Conservation (phyloP, 225 moss, liverwort and hornwort species). For the Pseudoscleropodium purum region DNA sequence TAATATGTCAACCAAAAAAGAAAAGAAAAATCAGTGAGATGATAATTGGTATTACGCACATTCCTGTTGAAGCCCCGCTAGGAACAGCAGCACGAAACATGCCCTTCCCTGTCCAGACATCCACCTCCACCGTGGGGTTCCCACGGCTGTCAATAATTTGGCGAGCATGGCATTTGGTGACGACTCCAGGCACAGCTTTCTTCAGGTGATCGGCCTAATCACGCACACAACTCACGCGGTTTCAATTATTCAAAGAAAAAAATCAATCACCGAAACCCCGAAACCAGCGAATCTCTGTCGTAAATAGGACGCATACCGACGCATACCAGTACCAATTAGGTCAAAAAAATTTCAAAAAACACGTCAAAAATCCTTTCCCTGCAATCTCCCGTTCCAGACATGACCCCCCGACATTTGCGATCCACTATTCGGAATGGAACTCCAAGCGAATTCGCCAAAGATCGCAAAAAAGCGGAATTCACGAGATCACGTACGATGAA, state of each 20-base stretch:
- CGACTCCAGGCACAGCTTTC: constrained; percentile 52
- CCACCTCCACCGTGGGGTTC: constrained; percentile 58
- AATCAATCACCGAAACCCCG: not conserved
- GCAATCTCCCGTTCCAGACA: not conserved
- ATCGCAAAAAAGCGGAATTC: not conserved
- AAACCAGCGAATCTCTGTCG: not conserved
- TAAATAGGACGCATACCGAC: not conserved
- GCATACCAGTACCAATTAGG: not conserved
- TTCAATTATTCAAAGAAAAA: not conserved
- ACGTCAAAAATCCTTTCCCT: not conserved
- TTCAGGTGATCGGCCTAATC: constrained; percentile 52
- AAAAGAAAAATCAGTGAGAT: not conserved
- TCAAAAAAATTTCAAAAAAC: not conserved
- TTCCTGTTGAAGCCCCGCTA: constrained; percentile 54
- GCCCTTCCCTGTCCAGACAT: constrained; percentile 53
- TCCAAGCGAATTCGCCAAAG: not conserved
- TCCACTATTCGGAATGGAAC: not conserved
- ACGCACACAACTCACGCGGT: not conserved
- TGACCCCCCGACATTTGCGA: not conserved
- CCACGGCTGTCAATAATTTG: constrained; percentile 58
- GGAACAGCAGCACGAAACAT: constrained; percentile 61
- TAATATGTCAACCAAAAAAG: not conserved
- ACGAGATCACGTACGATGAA: constrained; percentile 61
- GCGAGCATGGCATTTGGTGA: constrained; percentile 40
- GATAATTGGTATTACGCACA: constrained; percentile 10